phyloP scores from a whole-genome alignment of 192 early-diverging fungal genomes.

The Linnemannia hyalina region DNA sequence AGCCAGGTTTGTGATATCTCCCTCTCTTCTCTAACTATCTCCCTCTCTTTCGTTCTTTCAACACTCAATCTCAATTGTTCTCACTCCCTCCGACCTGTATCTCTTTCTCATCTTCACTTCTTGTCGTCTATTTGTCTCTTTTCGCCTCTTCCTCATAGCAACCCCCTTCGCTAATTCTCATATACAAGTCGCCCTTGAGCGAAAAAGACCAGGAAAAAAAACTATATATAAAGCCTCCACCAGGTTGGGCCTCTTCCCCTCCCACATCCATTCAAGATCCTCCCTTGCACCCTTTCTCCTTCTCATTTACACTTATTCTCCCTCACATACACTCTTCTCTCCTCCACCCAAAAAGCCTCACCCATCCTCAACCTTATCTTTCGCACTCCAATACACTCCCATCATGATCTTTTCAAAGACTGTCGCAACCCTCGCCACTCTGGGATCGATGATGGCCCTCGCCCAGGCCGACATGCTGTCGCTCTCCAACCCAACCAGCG shows the following conservation, averaged over 20 bases:
- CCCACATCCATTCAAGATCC: neutral
- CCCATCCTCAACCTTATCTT: neutral
- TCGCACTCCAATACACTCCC: neutral
- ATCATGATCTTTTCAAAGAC: conserved; percentile 43
- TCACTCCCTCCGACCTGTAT: neutral
- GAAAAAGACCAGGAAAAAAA: neutral
- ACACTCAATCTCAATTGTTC: neutral
- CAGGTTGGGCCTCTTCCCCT: neutral
- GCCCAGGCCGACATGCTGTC: conserved; percentile 32
- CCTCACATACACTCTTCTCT: neutral
- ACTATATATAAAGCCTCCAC: neutral
- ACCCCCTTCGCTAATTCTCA: neutral
- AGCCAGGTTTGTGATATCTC: neutral
- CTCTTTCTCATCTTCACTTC: neutral
- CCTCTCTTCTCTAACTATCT: neutral
- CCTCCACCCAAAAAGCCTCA: neutral
- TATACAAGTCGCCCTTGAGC: neutral
- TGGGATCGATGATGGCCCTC: conserved; percentile 15
- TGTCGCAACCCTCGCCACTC: conserved; percentile 15
- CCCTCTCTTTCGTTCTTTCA: neutral
- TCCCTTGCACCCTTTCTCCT: neutral
- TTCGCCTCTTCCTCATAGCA: neutral
- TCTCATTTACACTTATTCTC: neutral
- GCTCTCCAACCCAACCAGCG: conserved; percentile 43
- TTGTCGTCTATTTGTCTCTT: neutral